Evolutionary conservation across 805 yeast genomes (phyloP).

Genomic region (Kodamaea neixiangensis): DNA sequence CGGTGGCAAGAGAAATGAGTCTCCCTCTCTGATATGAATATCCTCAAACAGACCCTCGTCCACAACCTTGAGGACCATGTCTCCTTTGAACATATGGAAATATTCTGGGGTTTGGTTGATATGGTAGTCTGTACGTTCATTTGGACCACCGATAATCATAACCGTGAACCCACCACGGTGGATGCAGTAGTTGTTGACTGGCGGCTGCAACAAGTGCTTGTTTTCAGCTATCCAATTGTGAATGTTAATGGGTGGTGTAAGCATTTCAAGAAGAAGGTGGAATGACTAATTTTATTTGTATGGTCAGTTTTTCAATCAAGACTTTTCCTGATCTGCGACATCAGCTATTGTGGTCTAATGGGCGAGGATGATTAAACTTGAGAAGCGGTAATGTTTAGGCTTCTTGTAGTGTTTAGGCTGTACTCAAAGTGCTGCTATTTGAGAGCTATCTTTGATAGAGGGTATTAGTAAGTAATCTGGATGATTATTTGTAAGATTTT

Average conservation of each 20-base stretch:
- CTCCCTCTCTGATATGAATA: conserved; percentile 77
- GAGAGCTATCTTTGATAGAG: too few relatives aligned
- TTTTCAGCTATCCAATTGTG: conserved; percentile 81
- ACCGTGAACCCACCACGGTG: conserved; percentile 92
- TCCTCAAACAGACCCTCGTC: conserved; percentile 70
- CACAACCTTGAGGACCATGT: conserved; percentile 81
- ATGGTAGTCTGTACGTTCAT: conserved; percentile 90
- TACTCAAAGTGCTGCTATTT: too few relatives aligned
- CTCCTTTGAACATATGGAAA: conserved; percentile 85
- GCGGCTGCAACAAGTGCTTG: conserved; percentile 76
- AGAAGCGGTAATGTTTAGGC: too few relatives aligned
- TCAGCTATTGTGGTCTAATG: too few relatives aligned
- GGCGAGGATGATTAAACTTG: too few relatives aligned
- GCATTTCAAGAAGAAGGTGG: conserved; percentile 33
- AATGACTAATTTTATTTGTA: not conserved
- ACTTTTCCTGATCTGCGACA: too few relatives aligned
- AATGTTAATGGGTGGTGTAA: conserved; percentile 72
- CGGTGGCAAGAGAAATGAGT: conserved; percentile 82
- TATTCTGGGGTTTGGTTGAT: conserved; percentile 94
- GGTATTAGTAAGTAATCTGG: too few relatives aligned
- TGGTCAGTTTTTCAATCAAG: not conserved
- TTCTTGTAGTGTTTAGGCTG: too few relatives aligned
- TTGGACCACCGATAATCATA: conserved; percentile 96
- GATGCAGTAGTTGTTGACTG: conserved; percentile 87
- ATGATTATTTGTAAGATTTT: too few relatives aligned